Evolutionary conservation across 352 stramenopile genomes (phyloP), one percentile per base, ranked within the genome.

Genomic region (Phytophthora fragariae): DNA sequence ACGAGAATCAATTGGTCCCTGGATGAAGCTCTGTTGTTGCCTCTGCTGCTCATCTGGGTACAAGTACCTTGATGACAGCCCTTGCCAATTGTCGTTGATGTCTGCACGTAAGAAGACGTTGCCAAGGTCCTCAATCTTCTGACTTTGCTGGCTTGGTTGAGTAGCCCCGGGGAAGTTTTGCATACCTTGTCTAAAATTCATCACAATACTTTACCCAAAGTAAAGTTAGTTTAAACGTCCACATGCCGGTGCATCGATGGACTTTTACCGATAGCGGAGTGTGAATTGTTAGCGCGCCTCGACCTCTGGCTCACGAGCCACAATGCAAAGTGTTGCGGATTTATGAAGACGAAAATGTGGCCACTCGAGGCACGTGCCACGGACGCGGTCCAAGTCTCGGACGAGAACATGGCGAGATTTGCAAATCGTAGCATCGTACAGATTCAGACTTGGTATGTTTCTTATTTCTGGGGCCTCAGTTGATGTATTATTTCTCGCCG

Each of bases 291-390:
- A 33, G 9, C 27, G 49, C 49, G 10, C 52, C 39, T 41, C 15
- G n/a, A 53, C n/a, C 39, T 64, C 44, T 54, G 24, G 41, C 15
- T 65, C 54, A 65, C 60, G 11, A 37, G 7, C n/a, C 44, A n/a
- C 62, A 70, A 65, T 39, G 9, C 10, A 63, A 53, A 59, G 31
- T 68, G 49, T 24, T 50, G 31, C 14, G 21, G 47, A 7, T 27
- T 52, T 41, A 33, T 17, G 35, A 57, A 63, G 63, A 70, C 52
- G 54, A 64, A 33, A 57, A 39, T 31, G 52, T 53, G 31, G 35
- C 50, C 65, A 72, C 58, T 21, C 47, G 57, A 62, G 66, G 65
- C 66, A 60, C 50, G 66, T 68, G 66, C 66, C 58, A 53, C 53
- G 60, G 17, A 63, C n/a, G 63, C 63, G 54, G 66, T 68, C 58